These are phyloP conservation scores for Colletotrichum ledebouriae DNA, from an alignment of 2,329 filamentous ascomycete species.

Conservation along the genomic window DNA sequence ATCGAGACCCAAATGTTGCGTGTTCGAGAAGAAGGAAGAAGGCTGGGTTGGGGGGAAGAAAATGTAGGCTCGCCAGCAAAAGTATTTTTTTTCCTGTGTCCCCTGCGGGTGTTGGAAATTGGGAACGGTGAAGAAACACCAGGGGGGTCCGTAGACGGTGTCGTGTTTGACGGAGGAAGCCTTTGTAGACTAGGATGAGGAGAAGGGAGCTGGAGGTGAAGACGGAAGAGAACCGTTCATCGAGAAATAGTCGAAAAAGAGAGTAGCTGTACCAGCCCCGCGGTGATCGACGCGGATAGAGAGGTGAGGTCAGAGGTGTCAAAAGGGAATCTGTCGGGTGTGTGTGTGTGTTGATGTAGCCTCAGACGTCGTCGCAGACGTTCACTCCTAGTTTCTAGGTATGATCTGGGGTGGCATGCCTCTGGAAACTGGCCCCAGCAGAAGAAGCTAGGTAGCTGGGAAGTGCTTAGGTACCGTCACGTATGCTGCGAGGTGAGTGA, in stretches of 20 bases:
- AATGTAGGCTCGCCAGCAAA: slow-evolving; percentile 33
- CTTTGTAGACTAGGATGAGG: slow-evolving; percentile 4
- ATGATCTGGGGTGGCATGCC: slow-evolving; percentile 41
- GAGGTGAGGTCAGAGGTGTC: slow-evolving; percentile 42
- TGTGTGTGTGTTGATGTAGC: slow-evolving; percentile 37
- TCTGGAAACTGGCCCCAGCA: slow-evolving; percentile 9
- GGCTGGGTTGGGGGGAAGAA: slow-evolving; percentile 22
- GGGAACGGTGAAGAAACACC: slow-evolving; percentile 38
- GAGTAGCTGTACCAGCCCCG: slow-evolving; percentile 30
- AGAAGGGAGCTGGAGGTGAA: slow-evolving; percentile 11
- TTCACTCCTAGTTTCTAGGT: background rate
- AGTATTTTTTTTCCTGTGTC: slow-evolving; percentile 34
- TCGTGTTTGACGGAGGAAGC: slow-evolving; percentile 1
- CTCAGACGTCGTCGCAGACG: slow-evolving; percentile 38
- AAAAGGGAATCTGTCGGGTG: slow-evolving; percentile 38
- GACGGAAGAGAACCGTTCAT: slow-evolving; percentile 27
- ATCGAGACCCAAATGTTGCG: slow-evolving; percentile 31
- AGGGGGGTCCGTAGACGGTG: slow-evolving; percentile 22
- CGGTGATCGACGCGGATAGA: slow-evolving; percentile 39
- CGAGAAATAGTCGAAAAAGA: background rate
- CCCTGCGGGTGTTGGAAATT: slow-evolving; percentile 22
- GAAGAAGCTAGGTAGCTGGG: slow-evolving; percentile 20
- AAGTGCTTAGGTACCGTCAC: no score
- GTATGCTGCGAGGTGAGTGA: background rate
- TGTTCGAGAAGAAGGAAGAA: slow-evolving; percentile 25